Evolutionary conservation across 2,329 filamentous ascomycete species (phyloP), one percentile per base, ranked within the genome.

Genomic region (Claviceps africana): DNA sequence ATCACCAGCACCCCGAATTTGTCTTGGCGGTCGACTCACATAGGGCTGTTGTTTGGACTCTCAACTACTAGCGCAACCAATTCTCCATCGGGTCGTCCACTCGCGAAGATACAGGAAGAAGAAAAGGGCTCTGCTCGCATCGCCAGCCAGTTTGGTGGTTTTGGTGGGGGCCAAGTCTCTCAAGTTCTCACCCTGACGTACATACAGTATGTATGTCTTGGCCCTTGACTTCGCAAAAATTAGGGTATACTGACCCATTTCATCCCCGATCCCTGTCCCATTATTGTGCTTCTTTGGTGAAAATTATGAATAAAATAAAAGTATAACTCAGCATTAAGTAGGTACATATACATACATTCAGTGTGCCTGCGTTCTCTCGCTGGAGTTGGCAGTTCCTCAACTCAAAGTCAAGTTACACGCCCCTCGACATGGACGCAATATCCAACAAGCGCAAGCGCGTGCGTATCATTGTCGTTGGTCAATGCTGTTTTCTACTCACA

Each of bases 301-400:
- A 25, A 25, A 25, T 25, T n/a, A n/a, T n/a, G n/a, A 25, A 25
- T 25, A 25, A 25, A 25, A 25, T n/a, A 25, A 25, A 25, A 3
- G 25, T 25, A 25, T 5, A 25, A 62, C 64, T 67, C 67, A 65
- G 68, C 68, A 70, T 66, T n/a, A n/a, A n/a, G n/a, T n/a, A n/a
- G n/a, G n/a, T n/a, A n/a, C n/a, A 67, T 69, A 25, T 25, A 25
- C 25, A 25, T 25, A 25, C 5, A n/a, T n/a, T n/a, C n/a, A n/a
- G 25, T 25, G 25, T 5, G 67, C 67, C 68, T 56, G 58, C 54
- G 51, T 57, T 62, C 61, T 51, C 40, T 55, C 51, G 22, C 22
- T 47, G 4, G 11, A 42, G 37, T 25, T n/a, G 17, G 35, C 35
- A 37, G 10, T 22, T 45, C 53, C 50, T 51, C 53, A 45, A 52